These are phyloP conservation scores for Trichophyton mentagrophytes DNA, from an alignment of 2,329 filamentous ascomycete genomes.

Conservation along the genomic window DNA sequence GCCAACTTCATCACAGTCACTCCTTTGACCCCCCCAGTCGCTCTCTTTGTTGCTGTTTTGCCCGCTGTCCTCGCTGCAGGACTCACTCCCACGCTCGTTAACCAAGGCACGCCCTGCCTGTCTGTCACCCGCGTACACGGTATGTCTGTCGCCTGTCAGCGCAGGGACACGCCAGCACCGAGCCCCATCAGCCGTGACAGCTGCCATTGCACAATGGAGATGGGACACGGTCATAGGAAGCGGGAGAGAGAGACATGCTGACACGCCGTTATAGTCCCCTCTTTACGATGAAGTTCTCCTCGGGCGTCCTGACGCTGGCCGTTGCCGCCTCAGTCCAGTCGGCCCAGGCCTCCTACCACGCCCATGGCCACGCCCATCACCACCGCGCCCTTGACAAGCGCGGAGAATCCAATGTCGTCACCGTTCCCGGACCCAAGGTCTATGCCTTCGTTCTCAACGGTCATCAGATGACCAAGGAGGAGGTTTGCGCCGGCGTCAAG, in stretches of 20 bases:
- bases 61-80: slow-evolving; percentile 9
- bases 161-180: too few species aligned
- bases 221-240: too few species aligned
- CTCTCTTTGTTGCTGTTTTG: slow-evolving; percentile 8
- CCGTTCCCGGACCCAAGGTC: slow-evolving; percentile 43
- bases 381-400: slow-evolving; percentile 27
- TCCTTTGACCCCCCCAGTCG: slow-evolving; percentile 8
- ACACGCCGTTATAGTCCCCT: too few species aligned
- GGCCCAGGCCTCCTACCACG: slow-evolving; percentile 16
- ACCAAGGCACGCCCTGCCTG: slow-evolving; percentile 10
- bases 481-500: slow-evolving; percentile 59
- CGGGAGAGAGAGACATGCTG: too few species aligned
- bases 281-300: slow-evolving; percentile 28
- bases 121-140: background rate
- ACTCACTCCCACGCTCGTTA: slow-evolving; percentile 13
- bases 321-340: slow-evolving; percentile 26
- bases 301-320: slow-evolving; percentile 28
- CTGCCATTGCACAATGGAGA: too few species aligned
- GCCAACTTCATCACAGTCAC: slow-evolving; percentile 7
- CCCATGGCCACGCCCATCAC: slow-evolving; percentile 31
- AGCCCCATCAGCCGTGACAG: too few species aligned
- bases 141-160: background rate
- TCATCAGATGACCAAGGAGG: slow-evolving; percentile 44
- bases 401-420: slow-evolving; percentile 37
- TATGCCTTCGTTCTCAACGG: slow-evolving; percentile 62